phyloP scores from a whole-genome alignment of 2,329 filamentous ascomycete species.

The Neonectria coccinea region DNA sequence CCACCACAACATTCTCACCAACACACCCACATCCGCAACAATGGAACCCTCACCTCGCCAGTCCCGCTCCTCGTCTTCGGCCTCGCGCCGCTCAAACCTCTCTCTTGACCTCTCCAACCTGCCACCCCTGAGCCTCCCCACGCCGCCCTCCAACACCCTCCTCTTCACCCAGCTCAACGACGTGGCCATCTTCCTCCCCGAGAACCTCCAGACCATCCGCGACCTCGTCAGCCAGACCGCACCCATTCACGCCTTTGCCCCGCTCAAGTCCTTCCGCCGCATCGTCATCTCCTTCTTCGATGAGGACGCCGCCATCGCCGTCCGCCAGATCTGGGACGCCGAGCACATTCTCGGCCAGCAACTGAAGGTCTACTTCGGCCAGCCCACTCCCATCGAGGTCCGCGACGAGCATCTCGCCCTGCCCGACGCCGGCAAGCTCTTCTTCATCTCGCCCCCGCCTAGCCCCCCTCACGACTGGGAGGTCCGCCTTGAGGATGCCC shows the following conservation, averaged over 20 bases:
- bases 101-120: conserved; percentile 80
- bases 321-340: conserved; percentile 79
- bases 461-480: conserved; percentile 77
- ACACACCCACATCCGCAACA: conserved; percentile 28
- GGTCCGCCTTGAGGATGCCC: conserved; percentile 74
- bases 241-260: conserved; percentile 80
- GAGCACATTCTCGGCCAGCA: conserved; percentile 78
- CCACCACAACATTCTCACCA: conserved; percentile 7
- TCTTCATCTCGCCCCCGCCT: conserved; percentile 78
- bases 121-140: conserved; percentile 76
- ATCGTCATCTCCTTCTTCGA: conserved; percentile 84
- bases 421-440: conserved; percentile 76
- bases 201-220: conserved; percentile 80
- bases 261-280: conserved; percentile 84
- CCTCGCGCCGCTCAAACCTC: conserved; percentile 63
- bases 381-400: conserved; percentile 67
- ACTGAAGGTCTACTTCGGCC: conserved; percentile 77
- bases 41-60: conserved; percentile 54
- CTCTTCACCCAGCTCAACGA: conserved; percentile 85
- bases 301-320: conserved; percentile 74
- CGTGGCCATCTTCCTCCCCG: conserved; percentile 77
- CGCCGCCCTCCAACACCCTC: conserved; percentile 83
- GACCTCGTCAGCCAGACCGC: conserved; percentile 77
- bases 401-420: conserved; percentile 71
- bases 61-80: conserved; percentile 60